phyloP scores from a whole-genome alignment of 495 filamentous ascomycete species.

The Aspergillus kassunensis region DNA sequence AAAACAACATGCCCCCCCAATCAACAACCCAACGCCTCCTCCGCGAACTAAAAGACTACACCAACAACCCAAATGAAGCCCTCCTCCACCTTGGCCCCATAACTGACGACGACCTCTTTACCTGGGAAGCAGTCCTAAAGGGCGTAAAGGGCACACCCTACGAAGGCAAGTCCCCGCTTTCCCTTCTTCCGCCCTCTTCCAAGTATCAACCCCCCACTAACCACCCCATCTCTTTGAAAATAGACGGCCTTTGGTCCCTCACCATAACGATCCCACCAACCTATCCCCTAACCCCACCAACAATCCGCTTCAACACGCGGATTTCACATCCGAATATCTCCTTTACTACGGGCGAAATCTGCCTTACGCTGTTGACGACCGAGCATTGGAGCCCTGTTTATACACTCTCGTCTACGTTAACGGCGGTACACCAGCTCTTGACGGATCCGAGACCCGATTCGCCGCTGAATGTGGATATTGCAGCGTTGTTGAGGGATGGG shows the following conservation, averaged over 20 bases:
- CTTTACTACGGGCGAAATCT: slow-evolving; percentile 83
- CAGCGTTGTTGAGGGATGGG: slow-evolving; percentile 67
- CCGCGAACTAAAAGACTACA: slow-evolving; percentile 60
- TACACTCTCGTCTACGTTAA: slow-evolving; percentile 71
- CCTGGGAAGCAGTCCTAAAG: slow-evolving; percentile 77
- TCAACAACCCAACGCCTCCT: slow-evolving; percentile 57
- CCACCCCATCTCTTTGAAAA: neutral
- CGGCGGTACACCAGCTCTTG: slow-evolving; percentile 73
- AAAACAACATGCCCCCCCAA: slow-evolving; percentile 23
- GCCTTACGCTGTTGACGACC: slow-evolving; percentile 77
- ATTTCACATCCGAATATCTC: slow-evolving; percentile 85
- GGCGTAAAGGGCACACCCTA: slow-evolving; percentile 66
- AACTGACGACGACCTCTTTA: slow-evolving; percentile 63
- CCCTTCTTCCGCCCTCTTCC: neutral
- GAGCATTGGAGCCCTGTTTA: slow-evolving; percentile 81
- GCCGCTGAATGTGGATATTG: slow-evolving; percentile 87
- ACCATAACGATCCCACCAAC: slow-evolving; percentile 67
- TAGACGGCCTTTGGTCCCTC: slow-evolving; percentile 83
- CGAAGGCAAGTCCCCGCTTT: slow-evolving; percentile 48
- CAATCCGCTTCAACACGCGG: slow-evolving; percentile 70
- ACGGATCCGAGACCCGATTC: slow-evolving; percentile 72
- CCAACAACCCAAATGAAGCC: slow-evolving; percentile 50
- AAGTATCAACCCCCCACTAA: too few relatives aligned
- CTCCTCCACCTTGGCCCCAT: slow-evolving; percentile 63
- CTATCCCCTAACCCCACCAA: slow-evolving; percentile 76